phyloP scores from a whole-genome alignment of 208 protist genomes.

The Trypanosoma scelopori region DNA sequence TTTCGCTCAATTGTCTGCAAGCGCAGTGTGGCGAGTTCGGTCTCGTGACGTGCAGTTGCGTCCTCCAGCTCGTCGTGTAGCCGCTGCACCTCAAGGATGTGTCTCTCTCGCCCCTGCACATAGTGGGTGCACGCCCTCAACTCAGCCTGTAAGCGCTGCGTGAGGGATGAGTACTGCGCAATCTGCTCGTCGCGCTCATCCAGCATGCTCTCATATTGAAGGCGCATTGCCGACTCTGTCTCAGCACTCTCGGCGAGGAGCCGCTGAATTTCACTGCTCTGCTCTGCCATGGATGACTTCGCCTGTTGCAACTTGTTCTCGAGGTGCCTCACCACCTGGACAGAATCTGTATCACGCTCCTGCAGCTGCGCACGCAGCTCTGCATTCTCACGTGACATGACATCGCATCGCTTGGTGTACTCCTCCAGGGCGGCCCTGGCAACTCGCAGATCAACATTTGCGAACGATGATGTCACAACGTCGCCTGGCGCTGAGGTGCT shows the following conservation, averaged over 20 bases:
- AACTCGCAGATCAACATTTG: conserved; percentile 52
- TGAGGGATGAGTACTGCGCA: conserved; percentile 41
- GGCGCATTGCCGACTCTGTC: conserved; percentile 34
- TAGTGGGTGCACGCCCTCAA: conserved; percentile 52
- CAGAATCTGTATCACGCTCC: conserved; percentile 53
- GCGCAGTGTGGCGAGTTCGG: conserved; percentile 62
- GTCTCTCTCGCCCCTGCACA: conserved; percentile 63
- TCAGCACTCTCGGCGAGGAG: conserved; percentile 32
- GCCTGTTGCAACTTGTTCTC: conserved; percentile 48
- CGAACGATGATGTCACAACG: conserved; percentile 53
- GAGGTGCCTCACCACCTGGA: conserved; percentile 52
- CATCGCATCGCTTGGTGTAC: conserved; percentile 46
- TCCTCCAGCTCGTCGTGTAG: conserved; percentile 67
- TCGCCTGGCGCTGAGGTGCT: conserved; percentile 23
- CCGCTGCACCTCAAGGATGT: conserved; percentile 60
- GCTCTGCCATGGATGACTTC: conserved; percentile 26
- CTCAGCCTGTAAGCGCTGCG: conserved; percentile 61
- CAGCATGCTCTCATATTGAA: conserved; percentile 54
- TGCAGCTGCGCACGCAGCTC: conserved; percentile 45
- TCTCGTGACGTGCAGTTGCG: conserved; percentile 49
- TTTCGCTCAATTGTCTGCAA: conserved; percentile 85
- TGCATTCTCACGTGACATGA: conserved; percentile 43
- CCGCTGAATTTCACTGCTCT: conserved; percentile 40
- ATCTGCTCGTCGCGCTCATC: conserved; percentile 67
- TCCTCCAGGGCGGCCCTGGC: conserved; percentile 44